Base-by-base conservation (phyloP, 2,329 filamentous ascomycete species). In the Penicillium sp. region DNA sequence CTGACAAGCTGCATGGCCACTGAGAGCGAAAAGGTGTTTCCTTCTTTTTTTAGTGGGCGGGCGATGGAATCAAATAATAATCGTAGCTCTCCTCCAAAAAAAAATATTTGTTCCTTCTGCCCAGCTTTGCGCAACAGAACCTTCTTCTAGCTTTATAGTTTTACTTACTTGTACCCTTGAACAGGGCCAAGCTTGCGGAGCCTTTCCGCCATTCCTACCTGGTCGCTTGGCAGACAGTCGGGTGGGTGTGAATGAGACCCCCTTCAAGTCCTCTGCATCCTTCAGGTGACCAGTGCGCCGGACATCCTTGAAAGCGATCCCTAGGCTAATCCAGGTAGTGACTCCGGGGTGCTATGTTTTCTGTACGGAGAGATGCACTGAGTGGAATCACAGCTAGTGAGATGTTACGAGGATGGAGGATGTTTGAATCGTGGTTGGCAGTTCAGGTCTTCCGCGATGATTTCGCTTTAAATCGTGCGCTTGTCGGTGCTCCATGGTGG, bases 1-100 rank as follows among this genome's bases (percentile, higher is more conserved):
- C 40, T 38, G 32, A 51, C 29, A 24, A 56, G 29, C 47, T 50
- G 49, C 56, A 59, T 59, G 40, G 36, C 18, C 18, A 18, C 18
- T 18, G 18, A 18, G 18, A 18, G 18, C 18, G 18, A 18, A 18
- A 18, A 3, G 39, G 26, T 24, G n/a, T 44, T 25, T 32, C n/a
- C 47, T 28, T 28, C 12, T 5, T 34, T 6, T 18, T 18, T 18
- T 18, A 18, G 18, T 18, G 18, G 18, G 18, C 18, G 18, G 18
- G 40, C 34, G 18, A n/a, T 36, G 13, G 38, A 35, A 24, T 26
- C 11, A 18, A 18, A 28, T 6, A 12, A 11, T 12, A 26, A 9
- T 5, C 32, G n/a, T 32, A 29, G 40, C 39, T 35, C 33, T 39
- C 38, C 38, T 36, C 37, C 41, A 11, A 35, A 38, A 29, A 32